A percentile compares a stretch with the other conserved stretches of the same genome.
Conservation (phyloP, 331 rosid species). For the Quercus phellos region DNA sequence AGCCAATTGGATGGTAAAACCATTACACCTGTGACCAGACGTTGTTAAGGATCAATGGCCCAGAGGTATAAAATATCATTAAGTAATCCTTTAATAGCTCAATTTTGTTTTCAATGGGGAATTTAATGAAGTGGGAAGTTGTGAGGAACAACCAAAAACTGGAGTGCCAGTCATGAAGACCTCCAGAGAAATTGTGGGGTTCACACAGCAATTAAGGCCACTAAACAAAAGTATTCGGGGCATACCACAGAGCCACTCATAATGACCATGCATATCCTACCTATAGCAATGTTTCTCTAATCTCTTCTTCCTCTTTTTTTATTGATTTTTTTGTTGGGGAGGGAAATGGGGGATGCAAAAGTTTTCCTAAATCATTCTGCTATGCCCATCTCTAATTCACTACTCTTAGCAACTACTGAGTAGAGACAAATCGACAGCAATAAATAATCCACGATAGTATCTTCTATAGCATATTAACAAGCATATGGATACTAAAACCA, state of each 20-base stretch:
- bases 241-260: neutral
- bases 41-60: no score
- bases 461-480: neutral
- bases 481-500: neutral
- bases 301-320: neutral
- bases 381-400: neutral
- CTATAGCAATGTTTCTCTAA: neutral
- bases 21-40: no score
- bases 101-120: neutral
- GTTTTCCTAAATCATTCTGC: neutral
- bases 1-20: no score
- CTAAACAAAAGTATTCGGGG: neutral
- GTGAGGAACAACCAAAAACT: neutral
- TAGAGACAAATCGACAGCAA: neutral
- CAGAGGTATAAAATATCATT: no score
- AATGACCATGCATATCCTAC: neutral
- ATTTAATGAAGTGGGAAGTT: neutral
- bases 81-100: neutral
- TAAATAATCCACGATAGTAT: neutral
- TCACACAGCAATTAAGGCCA: neutral
- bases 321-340: neutral
- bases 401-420: neutral
- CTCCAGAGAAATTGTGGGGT: neutral
- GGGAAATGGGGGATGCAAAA: neutral
- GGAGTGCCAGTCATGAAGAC: neutral